Base-by-base conservation (phyloP, 2,329 filamentous ascomycete species). In the Sarocladium oryzae region DNA sequence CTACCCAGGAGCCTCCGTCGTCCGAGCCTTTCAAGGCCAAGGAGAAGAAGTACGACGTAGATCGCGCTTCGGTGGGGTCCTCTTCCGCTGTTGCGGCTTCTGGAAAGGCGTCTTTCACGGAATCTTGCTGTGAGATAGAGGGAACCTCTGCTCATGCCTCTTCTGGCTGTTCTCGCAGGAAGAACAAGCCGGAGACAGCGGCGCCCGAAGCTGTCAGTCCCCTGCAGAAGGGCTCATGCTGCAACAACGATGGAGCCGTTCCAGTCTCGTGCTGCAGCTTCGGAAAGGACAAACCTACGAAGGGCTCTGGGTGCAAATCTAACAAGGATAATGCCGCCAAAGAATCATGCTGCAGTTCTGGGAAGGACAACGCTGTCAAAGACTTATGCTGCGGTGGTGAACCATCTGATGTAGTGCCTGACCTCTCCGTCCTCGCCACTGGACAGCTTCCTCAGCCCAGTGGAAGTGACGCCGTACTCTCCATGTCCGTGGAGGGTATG, bases 401-500 rank as follows among this genome's bases (percentile, higher is more conserved):
- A 4, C 23, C 40, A 9, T n/a, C 40, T 7, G 13, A 4, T 40
- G 16, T 6, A 21, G n/a, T 7, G 37, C 37, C 37, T 7, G 37
- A 40, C 15, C 16, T 23, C n/a, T 20, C 37, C 15, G 37, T 16
- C 15, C 20, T 40, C 15, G 9, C 9, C 37, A 20, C 4, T 40
- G 37, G 37, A 40, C 37, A 40, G 37, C n/a, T 40, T 4, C 37
- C 37, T 40, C 13, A 9, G 3, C 40, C 40, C 8, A 16, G 36
- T 30, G 49, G 53, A 37, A 50, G 28, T 20, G 28, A 53, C 15
- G 58, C 58, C 51, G 48, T 52, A 4, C 52, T 61, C n/a, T 51
- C 53, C 51, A 35, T 61, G 37, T 33, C 51, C 9, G 56, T 61
- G 41, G 53, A 57, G 21, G 59, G 59, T 50, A 61, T 61, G 59